Evolutionary conservation across 1,139 yeast genomes (phyloP).

Genomic region (Sugiyamaella japonica): DNA sequence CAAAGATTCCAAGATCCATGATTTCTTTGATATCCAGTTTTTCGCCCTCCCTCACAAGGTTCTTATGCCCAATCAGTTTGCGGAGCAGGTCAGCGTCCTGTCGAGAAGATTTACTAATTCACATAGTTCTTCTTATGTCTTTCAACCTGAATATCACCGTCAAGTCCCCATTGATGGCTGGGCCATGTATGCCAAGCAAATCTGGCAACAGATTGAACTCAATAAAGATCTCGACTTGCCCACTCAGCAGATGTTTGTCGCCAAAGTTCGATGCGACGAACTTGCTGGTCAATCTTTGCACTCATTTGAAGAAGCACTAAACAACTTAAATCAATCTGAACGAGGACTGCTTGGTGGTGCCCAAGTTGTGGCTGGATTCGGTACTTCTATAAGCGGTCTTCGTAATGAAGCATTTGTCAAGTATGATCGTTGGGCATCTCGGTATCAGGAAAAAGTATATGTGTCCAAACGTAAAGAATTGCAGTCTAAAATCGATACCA

Average conservation of each 20-base stretch:
- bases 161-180: constrained; percentile 93
- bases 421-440: constrained; percentile 70
- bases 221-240: constrained; percentile 95
- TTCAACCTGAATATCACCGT: constrained; percentile 75
- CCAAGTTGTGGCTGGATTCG: constrained; percentile 36
- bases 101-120: constrained; percentile 55
- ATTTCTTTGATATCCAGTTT: constrained; percentile 84
- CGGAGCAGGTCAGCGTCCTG: constrained; percentile 58
- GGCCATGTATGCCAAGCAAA: constrained; percentile 85
- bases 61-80: constrained; percentile 72
- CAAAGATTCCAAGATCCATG: constrained; percentile 57
- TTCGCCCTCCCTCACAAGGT: constrained; percentile 83
- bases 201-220: constrained; percentile 92
- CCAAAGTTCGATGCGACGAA: constrained; percentile 93
- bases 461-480: constrained; percentile 57
- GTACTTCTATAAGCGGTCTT: constrained; percentile 31
- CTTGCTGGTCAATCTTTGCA: constrained; percentile 57
- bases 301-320: constrained; percentile 47
- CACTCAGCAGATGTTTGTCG: constrained; percentile 92
- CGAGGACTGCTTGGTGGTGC: constrained; percentile 29
- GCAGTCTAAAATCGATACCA: constrained; percentile 36
- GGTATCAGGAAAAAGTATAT: constrained; percentile 68
- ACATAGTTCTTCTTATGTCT: constrained; percentile 43
- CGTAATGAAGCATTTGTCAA: constrained; percentile 46
- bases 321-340: constrained; percentile 26